Evolutionary conservation across 2,329 filamentous ascomycete species (phyloP).

Genomic region (Neonectria sp.): DNA sequence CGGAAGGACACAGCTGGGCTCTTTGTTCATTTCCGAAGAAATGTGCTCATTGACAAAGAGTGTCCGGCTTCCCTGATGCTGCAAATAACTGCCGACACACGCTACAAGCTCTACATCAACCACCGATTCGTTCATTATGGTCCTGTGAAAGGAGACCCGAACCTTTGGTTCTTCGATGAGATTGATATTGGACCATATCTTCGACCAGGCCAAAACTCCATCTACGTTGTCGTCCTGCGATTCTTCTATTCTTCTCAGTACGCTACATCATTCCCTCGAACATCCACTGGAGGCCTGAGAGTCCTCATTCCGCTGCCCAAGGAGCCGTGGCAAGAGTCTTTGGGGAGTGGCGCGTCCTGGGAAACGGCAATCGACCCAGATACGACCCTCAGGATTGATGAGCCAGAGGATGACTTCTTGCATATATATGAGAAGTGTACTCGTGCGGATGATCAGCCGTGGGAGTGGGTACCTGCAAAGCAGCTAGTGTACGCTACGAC

Average conservation of each 20-base stretch:
- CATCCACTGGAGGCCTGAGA: not conserved
- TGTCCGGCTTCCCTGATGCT: not conserved
- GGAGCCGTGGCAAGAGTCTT: too few relatives aligned
- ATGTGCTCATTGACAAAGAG: not conserved
- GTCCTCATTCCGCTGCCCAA: not conserved
- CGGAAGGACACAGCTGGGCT: not conserved
- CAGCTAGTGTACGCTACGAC: not conserved
- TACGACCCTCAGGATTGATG: conserved; percentile 25
- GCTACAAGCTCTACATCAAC: conserved; percentile 10
- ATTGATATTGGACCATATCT: not conserved
- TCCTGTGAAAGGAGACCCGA: conserved; percentile 11
- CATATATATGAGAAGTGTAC: conserved; percentile 31
- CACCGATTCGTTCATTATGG: not conserved
- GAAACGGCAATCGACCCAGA: conserved; percentile 22
- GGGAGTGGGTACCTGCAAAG: conserved; percentile 19
- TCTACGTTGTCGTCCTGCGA: not conserved
- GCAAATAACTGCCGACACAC: not conserved
- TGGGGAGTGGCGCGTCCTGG: conserved; percentile 26
- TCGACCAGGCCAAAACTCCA: not conserved
- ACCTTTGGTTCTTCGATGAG: conserved; percentile 15
- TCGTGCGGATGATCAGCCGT: not conserved
- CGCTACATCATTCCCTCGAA: conserved; percentile 1
- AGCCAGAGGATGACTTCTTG: conserved; percentile 35
- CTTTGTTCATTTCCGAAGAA: conserved; percentile 8
- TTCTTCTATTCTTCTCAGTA: not conserved